Evolutionary conservation across 2,329 filamentous ascomycete species (phyloP), one percentile per base, ranked within the genome.

Genomic region (Pochonia chlamydosporia): DNA sequence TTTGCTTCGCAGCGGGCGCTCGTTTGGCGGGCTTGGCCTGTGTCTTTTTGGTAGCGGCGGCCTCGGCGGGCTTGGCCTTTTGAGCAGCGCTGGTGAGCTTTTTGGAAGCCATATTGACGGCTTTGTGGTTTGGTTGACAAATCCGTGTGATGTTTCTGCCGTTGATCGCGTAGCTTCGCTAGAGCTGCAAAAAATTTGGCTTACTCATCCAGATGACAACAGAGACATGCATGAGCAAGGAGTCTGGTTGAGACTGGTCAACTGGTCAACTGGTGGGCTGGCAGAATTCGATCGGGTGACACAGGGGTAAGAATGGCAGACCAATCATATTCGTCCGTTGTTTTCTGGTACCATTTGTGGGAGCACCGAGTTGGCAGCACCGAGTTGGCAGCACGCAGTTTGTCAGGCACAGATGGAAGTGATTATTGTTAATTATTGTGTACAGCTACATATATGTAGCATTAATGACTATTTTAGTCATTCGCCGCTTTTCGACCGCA

Each of bases 71-170:
- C 16, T 50, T 44, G 9, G 40, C 45, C 45, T 42, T 44, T 16
- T 39, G 44, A 31, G 33, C 23, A 10, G 48, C 35, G 35, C 36
- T 21, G 28, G 36, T 35, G 21, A 46, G 43, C 16, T 44, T 50
- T 45, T 48, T 50, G n/a, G 48, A 44, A 18, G 48, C 36, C 48
- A 50, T 49, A 30, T 13, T 20, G 24, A 43, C 36, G 42, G 30
- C n/a, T 47, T 24, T 30, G 39, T 7, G 36, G 4, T 23, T 28
- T 24, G 16, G 8, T 21, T 21, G 25, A 18, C 4, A 28, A 31
- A 24, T 7, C 7, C 18, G 37, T 10, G 5, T n/a, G 21, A 30
- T 36, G 28, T 47, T 47, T 36, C 28, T n/a, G 20, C n/a, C 4
- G 7, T 20, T 21, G 11, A 21, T 37, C 23, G 18, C 25, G 31